Conservation (phyloP, 78 protist species). For the Capsaspora owczarzaki region DNA sequence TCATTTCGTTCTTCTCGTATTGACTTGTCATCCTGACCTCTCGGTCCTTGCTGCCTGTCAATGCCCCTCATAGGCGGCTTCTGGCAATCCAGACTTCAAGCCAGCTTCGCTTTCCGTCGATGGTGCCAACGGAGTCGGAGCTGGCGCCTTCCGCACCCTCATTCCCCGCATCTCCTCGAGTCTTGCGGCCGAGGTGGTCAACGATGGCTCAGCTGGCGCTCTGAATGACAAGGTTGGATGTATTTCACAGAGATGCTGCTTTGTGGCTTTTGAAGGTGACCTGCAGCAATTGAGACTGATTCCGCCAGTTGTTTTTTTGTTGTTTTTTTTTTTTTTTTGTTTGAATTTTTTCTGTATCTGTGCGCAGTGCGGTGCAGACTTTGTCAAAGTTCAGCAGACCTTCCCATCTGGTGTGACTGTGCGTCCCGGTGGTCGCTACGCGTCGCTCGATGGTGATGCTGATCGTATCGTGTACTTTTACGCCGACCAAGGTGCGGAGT, state of each 20-base stretch:
- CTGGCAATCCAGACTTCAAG: too few relatives aligned
- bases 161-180: background rate
- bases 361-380: constrained; percentile 47
- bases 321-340: background rate
- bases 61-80: too few relatives aligned
- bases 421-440: constrained; percentile 6
- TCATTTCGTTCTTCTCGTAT: background rate
- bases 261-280: background rate
- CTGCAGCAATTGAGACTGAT: too few relatives aligned
- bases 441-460: constrained; percentile 71
- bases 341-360: background rate
- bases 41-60: too few relatives aligned
- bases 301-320: too few relatives aligned
- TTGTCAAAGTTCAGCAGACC: constrained; percentile 13
- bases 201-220: background rate
- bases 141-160: background rate
- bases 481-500: background rate
- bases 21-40: background rate
- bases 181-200: background rate
- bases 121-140: constrained; percentile 53
- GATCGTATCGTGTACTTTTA: constrained; percentile 62
- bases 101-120: constrained; percentile 1
- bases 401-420: background rate
- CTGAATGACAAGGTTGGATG: background rate
- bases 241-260: background rate